Conservation (phyloP, 225 moss, liverwort and hornwort species). For the Pleurozium schreberi region DNA sequence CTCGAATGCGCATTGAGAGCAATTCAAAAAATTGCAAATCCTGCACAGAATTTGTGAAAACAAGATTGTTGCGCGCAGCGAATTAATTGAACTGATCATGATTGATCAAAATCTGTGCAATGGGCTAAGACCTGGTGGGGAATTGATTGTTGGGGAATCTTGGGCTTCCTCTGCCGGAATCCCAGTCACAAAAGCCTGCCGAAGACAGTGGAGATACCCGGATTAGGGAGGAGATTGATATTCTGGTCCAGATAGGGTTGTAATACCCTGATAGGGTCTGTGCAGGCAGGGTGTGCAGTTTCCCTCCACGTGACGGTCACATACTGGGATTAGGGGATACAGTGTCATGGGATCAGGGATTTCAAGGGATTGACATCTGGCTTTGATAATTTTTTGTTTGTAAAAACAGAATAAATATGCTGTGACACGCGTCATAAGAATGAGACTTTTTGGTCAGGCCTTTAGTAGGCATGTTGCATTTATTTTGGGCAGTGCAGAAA, state of each 20-base stretch:
- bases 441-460: not conserved
- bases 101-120: not conserved
- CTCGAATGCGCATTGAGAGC: not conserved
- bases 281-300: too few relatives aligned
- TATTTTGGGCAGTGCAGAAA: not conserved
- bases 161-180: not conserved
- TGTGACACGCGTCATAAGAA: not conserved
- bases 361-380: not conserved
- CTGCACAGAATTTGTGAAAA: not conserved
- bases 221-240: not conserved
- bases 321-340: not conserved
- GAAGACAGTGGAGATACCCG: not conserved
- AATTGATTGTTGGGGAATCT: not conserved
- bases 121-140: not conserved
- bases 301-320: not conserved
- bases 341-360: not conserved
- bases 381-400: not conserved
- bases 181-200: not conserved
- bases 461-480: not conserved
- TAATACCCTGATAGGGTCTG: not conserved
- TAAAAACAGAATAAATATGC: not conserved
- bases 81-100: too few relatives aligned
- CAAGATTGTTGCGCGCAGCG: not conserved
- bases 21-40: not conserved
- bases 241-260: rapidly evolving